Conservation (phyloP, 192 early-diverging fungal species). For the Kickxella alabastrina region DNA sequence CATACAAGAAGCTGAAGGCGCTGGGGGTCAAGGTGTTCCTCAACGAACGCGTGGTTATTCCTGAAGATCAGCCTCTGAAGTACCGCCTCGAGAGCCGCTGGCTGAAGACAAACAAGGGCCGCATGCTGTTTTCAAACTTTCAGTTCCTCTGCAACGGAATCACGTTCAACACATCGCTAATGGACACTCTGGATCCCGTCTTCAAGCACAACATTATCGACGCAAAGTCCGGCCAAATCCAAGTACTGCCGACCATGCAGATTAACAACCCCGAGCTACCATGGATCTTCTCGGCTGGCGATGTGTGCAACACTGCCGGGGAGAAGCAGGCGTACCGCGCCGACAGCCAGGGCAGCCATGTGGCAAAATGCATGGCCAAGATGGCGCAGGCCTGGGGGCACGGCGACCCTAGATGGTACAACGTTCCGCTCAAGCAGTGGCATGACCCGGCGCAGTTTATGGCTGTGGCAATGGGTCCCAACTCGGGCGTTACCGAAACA, state of each 20-base stretch:
- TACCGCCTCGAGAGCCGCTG: constrained; percentile 32
- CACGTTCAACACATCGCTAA: constrained; percentile 61
- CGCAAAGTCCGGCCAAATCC: constrained; percentile 56
- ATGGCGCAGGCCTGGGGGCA: constrained; percentile 47
- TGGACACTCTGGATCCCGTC: constrained; percentile 54
- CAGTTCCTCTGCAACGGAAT: constrained; percentile 76
- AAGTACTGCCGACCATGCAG: constrained; percentile 71
- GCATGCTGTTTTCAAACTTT: constrained; percentile 38
- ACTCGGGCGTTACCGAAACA: constrained; percentile 44
- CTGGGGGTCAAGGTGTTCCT: constrained; percentile 54
- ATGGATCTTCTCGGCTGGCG: constrained; percentile 74
- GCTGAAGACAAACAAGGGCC: constrained; percentile 50
- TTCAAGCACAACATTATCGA: constrained; percentile 51
- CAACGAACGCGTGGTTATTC: constrained; percentile 60
- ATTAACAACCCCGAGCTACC: constrained; percentile 59
- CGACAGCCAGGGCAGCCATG: constrained; percentile 46
- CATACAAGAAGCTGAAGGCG: constrained; percentile 49
- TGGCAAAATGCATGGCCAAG: constrained; percentile 45
- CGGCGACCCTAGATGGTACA: constrained; percentile 38
- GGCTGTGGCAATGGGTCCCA: constrained; percentile 44
- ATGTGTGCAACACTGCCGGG: constrained; percentile 52
- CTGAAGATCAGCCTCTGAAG: constrained; percentile 55
- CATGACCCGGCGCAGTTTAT: constrained; percentile 51
- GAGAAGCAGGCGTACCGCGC: constrained; percentile 52
- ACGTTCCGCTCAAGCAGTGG: constrained; percentile 47